Conservation (phyloP, 2,329 filamentous ascomycete genomes). For the Trichoderma asperellum region DNA sequence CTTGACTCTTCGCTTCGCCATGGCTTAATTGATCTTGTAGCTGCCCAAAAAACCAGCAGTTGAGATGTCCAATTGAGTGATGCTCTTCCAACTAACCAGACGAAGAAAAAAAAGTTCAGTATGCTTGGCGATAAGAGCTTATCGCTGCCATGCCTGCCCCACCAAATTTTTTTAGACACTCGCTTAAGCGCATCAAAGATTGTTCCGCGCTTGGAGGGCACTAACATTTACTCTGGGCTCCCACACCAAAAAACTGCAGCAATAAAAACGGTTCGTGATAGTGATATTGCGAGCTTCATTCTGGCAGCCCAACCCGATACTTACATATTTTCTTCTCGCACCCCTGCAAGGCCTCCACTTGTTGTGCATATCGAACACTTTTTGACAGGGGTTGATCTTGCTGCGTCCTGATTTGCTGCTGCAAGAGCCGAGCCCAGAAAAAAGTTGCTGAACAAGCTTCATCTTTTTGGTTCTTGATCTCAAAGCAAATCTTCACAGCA, state of each 20-base stretch:
- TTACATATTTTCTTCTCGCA: not conserved
- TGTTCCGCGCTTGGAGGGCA: not conserved
- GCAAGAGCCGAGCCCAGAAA: constrained; percentile 13
- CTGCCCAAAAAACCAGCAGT: constrained; percentile 1
- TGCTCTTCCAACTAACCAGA: not conserved
- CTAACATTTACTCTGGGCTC: not conserved
- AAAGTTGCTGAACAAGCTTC: constrained; percentile 18
- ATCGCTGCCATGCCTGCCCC: constrained; percentile 40
- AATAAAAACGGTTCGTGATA: not conserved
- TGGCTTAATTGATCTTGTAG: constrained; percentile 44
- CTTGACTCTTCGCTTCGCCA: constrained; percentile 83
- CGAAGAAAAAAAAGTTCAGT: constrained; percentile 41
- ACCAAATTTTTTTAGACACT: constrained; percentile 41
- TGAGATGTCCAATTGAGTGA: not conserved
- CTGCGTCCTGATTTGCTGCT: constrained; percentile 21
- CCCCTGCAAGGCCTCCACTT: not conserved
- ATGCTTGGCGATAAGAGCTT: constrained; percentile 41
- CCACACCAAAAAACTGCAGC: not conserved
- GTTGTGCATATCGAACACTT: not conserved
- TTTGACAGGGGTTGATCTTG: constrained; percentile 10
- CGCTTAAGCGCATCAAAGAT: constrained; percentile 7
- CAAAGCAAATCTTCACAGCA: constrained; percentile 25
- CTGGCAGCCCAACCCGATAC: not conserved
- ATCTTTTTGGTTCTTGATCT: not conserved
- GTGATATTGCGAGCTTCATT: not conserved